Evolutionary conservation across 169 alveolate genomes (phyloP).

Genomic region (Cyclospora cayetanensis): DNA sequence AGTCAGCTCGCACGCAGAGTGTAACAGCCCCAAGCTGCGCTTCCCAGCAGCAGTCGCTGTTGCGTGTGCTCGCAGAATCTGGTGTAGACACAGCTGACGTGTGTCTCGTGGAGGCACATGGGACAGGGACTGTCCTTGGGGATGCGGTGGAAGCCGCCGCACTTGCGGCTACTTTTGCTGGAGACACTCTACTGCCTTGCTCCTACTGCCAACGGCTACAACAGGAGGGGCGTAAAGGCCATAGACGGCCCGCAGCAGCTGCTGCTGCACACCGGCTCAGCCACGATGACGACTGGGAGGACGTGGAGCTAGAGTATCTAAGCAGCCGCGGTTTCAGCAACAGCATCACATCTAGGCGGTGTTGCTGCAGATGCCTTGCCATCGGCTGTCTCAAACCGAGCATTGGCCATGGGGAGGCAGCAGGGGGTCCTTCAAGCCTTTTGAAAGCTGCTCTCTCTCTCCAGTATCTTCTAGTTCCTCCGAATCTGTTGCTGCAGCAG

Average conservation of each 20-base stretch:
- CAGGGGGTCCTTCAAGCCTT: slow-evolving; percentile 82
- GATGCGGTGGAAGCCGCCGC: slow-evolving; percentile 75
- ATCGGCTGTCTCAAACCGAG: slow-evolving; percentile 81
- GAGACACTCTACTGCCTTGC: background rate
- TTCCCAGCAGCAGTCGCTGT: slow-evolving; percentile 72
- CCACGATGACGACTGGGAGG: background rate
- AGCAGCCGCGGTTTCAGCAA: background rate
- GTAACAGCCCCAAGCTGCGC: slow-evolving; percentile 78
- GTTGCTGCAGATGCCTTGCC: slow-evolving; percentile 48
- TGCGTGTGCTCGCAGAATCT: background rate
- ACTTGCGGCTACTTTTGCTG: slow-evolving; percentile 61
- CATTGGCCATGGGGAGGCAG: slow-evolving; percentile 83
- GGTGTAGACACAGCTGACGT: slow-evolving; percentile 46
- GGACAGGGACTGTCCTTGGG: slow-evolving; percentile 77
- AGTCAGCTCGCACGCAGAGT: slow-evolving; percentile 70
- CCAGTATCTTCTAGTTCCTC: slow-evolving; percentile 70
- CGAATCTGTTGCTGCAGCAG: slow-evolving; percentile 73
- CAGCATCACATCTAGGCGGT: background rate
- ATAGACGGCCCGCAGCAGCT: background rate
- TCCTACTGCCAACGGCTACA: background rate
- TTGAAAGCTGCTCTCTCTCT: slow-evolving; percentile 76
- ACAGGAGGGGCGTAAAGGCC: background rate
- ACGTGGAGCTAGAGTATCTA: background rate
- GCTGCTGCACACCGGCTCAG: background rate
- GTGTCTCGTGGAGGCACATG: slow-evolving; percentile 75